Conservation (phyloP, 768 basidiomycete genomes). For the Glaciozyma martinii region DNA sequence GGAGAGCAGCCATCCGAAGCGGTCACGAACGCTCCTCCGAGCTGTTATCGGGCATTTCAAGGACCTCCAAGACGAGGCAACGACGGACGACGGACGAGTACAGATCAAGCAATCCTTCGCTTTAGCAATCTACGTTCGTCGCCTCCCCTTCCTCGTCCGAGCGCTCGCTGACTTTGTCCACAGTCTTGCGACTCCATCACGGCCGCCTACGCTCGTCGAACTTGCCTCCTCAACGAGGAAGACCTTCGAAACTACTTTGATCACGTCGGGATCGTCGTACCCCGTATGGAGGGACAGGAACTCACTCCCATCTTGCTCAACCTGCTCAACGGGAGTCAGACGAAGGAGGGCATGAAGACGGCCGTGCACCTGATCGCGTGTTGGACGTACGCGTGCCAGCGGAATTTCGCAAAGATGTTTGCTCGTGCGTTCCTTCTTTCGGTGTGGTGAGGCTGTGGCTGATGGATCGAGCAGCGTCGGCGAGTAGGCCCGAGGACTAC, state of each 20-base stretch:
- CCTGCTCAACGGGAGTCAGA: background rate
- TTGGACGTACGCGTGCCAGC: slow-evolving; percentile 11
- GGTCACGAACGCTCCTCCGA: background rate
- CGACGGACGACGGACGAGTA: background rate
- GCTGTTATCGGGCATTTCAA: slow-evolving; percentile 2
- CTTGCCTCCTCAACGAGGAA: background rate
- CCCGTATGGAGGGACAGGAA: background rate
- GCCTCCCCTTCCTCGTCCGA: background rate
- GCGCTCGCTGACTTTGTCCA: background rate
- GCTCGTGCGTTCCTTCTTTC: background rate
- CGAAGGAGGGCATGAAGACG: slow-evolving; percentile 5
- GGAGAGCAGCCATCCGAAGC: background rate
- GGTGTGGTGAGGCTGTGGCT: background rate
- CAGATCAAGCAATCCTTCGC: background rate
- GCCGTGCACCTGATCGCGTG: slow-evolving; percentile 7
- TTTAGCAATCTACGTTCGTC: slow-evolving; percentile 4
- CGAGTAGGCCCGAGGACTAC: background rate
- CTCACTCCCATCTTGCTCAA: background rate
- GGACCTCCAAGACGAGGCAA: slow-evolving; percentile 6
- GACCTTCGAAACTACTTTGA: slow-evolving; percentile 6
- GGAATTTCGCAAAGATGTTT: slow-evolving; percentile 1
- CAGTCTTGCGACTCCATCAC: slow-evolving; percentile 6
- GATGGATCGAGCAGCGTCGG: background rate
- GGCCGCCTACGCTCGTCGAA: background rate
- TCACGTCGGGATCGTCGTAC: slow-evolving; percentile 5